These are phyloP conservation scores for Mitragyna speciosa DNA, from an alignment of 257 asterid species.

Conservation along the genomic window DNA sequence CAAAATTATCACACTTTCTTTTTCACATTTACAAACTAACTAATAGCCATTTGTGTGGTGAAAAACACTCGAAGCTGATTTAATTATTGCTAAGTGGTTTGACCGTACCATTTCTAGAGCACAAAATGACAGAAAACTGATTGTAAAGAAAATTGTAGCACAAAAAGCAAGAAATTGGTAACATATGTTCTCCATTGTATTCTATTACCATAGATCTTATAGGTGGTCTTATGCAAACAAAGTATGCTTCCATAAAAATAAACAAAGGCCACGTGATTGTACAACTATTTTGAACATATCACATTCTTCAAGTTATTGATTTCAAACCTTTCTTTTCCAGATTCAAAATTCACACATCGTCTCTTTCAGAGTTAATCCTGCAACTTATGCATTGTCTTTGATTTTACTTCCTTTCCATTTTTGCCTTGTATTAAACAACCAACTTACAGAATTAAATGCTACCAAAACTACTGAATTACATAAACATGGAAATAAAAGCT, in stretches of 20 bases:
- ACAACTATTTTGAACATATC: neutral
- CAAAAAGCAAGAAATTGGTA: neutral
- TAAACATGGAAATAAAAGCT: neutral
- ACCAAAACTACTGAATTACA: neutral
- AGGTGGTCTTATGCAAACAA: neutral
- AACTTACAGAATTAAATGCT: neutral
- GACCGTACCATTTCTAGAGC: neutral
- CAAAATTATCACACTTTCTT: conserved; percentile 27
- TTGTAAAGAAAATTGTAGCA: neutral
- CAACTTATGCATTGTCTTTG: neutral
- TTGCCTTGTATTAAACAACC: neutral
- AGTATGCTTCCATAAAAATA: neutral
- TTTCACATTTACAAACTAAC: neutral
- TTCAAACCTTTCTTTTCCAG: neutral
- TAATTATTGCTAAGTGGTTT: neutral
- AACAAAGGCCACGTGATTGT: no score
- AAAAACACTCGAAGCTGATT: conserved; percentile 10
- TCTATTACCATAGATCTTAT: neutral
- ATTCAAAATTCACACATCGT: neutral
- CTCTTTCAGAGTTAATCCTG: neutral
- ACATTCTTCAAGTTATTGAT: neutral
- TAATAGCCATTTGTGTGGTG: conserved; percentile 14
- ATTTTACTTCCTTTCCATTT: neutral
- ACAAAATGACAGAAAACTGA: neutral
- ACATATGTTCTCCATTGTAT: neutral